Percentiles rank a stretch among this genome's conserved stretches.
These are phyloP conservation scores for Peribolospora kevripleyi DNA, from an alignment of 768 basidiomycete species.

Conservation along the genomic window DNA sequence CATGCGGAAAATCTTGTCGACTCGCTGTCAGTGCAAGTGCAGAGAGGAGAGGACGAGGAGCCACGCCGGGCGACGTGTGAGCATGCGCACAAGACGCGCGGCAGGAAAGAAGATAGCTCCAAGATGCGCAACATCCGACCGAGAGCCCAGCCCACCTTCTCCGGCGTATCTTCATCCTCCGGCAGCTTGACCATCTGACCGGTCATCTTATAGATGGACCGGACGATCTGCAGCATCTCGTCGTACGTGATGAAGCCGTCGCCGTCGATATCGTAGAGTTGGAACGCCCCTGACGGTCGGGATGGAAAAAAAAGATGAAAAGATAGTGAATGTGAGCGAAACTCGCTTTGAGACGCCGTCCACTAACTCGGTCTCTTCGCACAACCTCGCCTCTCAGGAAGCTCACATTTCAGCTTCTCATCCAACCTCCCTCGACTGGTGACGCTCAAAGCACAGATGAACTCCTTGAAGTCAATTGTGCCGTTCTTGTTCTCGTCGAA, in stretches of 20 bases:
- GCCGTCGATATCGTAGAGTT: constrained; percentile 94
- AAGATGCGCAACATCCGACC: not conserved
- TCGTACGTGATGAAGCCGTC: constrained; percentile 95
- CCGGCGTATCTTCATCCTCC: constrained; percentile 97
- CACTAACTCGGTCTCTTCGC: not conserved
- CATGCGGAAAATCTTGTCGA: constrained; percentile 92
- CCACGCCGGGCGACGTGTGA: not conserved
- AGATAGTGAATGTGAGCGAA: not conserved
- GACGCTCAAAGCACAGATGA: constrained; percentile 89
- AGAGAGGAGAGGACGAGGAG: constrained; percentile 3
- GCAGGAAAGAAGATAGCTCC: not conserved
- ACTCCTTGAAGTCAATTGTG: constrained; percentile 97
- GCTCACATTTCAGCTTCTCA: constrained; percentile 90
- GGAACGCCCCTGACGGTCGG: constrained; percentile 67
- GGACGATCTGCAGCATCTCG: constrained; percentile 96
- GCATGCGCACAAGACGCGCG: no score
- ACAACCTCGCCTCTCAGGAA: no score
- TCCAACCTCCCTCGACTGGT: constrained; percentile 80
- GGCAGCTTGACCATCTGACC: constrained; percentile 97
- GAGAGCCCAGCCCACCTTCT: constrained; percentile 41
- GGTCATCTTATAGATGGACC: constrained; percentile 99
- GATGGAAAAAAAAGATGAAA: not conserved
- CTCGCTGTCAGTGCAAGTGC: constrained; percentile 35
- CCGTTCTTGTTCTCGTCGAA: constrained; percentile 73
- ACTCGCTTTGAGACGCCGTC: not conserved